Percentiles rank a stretch among this genome's conserved stretches.
Conservation (phyloP, 2,329 filamentous ascomycete genomes). For the Talaromyces rugulosus region DNA sequence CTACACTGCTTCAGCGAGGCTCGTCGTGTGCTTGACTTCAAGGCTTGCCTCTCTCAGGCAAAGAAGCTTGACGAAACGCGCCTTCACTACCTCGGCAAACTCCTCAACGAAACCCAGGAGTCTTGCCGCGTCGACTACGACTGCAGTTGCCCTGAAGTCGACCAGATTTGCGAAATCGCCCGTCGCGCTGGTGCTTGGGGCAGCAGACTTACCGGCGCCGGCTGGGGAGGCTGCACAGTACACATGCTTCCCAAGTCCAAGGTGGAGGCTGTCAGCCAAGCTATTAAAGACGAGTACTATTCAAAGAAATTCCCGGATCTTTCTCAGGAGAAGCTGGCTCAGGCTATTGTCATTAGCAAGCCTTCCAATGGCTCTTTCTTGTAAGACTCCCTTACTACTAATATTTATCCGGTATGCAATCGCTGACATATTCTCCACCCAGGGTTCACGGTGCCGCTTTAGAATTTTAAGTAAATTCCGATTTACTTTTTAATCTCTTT, state of each 20-base stretch:
- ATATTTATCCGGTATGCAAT: not conserved
- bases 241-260: constrained; percentile 84
- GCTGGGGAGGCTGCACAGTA: constrained; percentile 95
- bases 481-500: not conserved
- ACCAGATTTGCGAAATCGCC: constrained; percentile 79
- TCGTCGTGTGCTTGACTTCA: constrained; percentile 77
- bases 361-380: constrained; percentile 52
- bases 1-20: constrained; percentile 91
- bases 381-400: constrained; percentile 23
- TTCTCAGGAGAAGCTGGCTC: constrained; percentile 67
- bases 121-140: constrained; percentile 86
- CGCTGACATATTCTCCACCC: not conserved
- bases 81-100: constrained; percentile 67
- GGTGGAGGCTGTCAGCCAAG: constrained; percentile 70
- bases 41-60: constrained; percentile 61
- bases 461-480: not conserved
- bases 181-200: constrained; percentile 75
- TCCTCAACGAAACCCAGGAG: constrained; percentile 86
- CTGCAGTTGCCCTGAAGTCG: constrained; percentile 89
- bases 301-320: constrained; percentile 63
- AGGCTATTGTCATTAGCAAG: constrained; percentile 83
- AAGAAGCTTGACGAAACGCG: constrained; percentile 61
- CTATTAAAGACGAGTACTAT: constrained; percentile 81
- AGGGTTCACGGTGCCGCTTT: constrained; percentile 13
- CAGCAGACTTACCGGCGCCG: constrained; percentile 82